Base-by-base conservation (phyloP, 2,329 filamentous ascomycete species). In the Penicillium hesseltinei region DNA sequence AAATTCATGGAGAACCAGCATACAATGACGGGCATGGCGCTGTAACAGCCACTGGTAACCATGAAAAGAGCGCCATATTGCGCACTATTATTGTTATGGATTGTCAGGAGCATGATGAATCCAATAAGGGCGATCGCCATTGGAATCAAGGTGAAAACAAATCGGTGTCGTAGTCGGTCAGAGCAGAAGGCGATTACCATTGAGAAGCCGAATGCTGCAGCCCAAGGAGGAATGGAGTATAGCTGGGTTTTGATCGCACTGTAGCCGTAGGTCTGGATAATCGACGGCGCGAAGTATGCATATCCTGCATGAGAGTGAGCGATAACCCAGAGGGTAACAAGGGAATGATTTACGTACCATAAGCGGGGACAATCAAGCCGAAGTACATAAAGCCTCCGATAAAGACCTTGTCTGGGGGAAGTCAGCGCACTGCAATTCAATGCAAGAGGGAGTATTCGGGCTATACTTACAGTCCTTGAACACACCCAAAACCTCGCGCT, bases 1-100 rank as follows among this genome's bases (percentile, higher is more conserved):
- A 91, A 77, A 66, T 92, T 92, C 84, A 91, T 91, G 65, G 88
- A 88, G 73, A 88, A 92, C 89, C 89, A 92, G 72, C 88, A 92
- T 8, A 92, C 84, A 43, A 92, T 85, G 31, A 96, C 87, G 0
- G 93, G 92, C 88, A 96, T 92, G n/a, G 92, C 90, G 1, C 86
- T 87, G 75, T 95, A 97, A 0, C 84, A 83, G 49, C 91, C 91
- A 77, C 87, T 87, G 2, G 90, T 88, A 49, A 95, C 85, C 33
- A 97, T 78, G 78, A 95, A 96, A 0, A 97, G 81, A 0, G 88
- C 90, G 0, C 80, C 88, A 67, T 96, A 97, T 71, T 94, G 83
- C 7, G 90, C 75, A 13, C 81, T 61, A 0, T 77, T 78, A 71
- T 56, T 52, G 69, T 89, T 75, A 72, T 93, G 88, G 5, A 93